Base-by-base conservation (phyloP, 148 eudicot species). In the Rhododendron williamsianum region DNA sequence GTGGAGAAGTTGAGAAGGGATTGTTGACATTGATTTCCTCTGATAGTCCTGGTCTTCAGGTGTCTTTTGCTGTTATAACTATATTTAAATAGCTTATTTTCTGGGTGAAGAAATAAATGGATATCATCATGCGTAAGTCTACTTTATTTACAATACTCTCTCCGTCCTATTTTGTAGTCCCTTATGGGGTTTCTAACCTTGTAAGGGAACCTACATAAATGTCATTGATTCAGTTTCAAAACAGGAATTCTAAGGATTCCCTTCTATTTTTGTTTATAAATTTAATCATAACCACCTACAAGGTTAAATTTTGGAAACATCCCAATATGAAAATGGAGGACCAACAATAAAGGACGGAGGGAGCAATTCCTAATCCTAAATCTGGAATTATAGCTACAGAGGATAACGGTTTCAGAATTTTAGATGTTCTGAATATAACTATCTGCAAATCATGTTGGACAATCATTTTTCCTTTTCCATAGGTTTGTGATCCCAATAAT, bases 401-500 rank as follows among this genome's bases (percentile, higher is more conserved):
- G 35, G 35, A 76, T 35, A 38, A 43, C 45, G 15, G 18, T 49
- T 80, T 9, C 27, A 78, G 35, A 36, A 48, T 81, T n/a, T 82
- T 30, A 18, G 36, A 69, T 82, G 74, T 49, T 27, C 4, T 51
- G 41, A 58, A 33, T 49, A 13, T 87, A 48, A 73, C 85, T 81
- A 18, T 87, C 73, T 19, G 63, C 48, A 78, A 87, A 83, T 90
- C 73, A 86, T 83, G 78, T 87, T 82, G 58, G 21, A 23, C 41
- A 73, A 80, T 87, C 86, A 10, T 85, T 46, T 69, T 76, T 71
- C 38, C 38, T 71, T 65, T 58, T 86, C 87, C 54, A 79, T 92
- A 95, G 98, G 98, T 95, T 86, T 92, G 95, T 86, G 98, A 95
- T 84, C 94, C 98, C 89, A 95, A 93, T 91, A 94, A 95, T 78